Percentiles rank a stretch among this genome's conserved stretches.
phyloP scores from a whole-genome alignment of 2,329 filamentous ascomycete species.

The Scleromitrula shiraiana region DNA sequence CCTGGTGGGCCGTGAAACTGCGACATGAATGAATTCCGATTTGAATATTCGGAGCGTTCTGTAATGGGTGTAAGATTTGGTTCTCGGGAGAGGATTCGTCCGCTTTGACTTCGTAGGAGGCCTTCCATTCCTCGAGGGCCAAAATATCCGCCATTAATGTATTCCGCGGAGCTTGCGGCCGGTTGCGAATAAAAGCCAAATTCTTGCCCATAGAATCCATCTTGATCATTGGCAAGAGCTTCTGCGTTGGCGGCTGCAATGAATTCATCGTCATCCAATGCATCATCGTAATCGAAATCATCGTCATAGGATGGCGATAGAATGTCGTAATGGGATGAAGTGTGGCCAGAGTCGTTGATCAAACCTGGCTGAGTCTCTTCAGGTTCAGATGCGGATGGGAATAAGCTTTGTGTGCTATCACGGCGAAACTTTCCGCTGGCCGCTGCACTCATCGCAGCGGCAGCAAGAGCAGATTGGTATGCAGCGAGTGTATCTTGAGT shows the following conservation, averaged over 20 bases:
- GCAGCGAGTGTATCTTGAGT: slow-evolving; percentile 54
- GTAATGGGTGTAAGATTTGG: slow-evolving; percentile 95
- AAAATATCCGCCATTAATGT: slow-evolving; percentile 82
- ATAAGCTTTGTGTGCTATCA: slow-evolving; percentile 29
- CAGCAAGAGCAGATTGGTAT: slow-evolving; percentile 78
- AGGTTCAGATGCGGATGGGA: slow-evolving; percentile 18
- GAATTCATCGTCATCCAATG: slow-evolving; percentile 78
- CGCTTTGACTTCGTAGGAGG: slow-evolving; percentile 58
- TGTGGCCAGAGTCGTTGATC: slow-evolving; percentile 34
- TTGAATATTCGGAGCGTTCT: slow-evolving; percentile 91
- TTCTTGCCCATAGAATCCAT: slow-evolving; percentile 92
- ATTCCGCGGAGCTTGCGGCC: slow-evolving; percentile 36
- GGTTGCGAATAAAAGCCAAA: slow-evolving; percentile 87
- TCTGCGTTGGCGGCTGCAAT: slow-evolving; percentile 94
- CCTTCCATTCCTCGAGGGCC: slow-evolving; percentile 61
- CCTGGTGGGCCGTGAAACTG: slow-evolving; percentile 29
- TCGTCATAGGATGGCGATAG: slow-evolving; percentile 32
- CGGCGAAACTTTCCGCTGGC: slow-evolving; percentile 68
- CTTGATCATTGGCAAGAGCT: slow-evolving; percentile 82
- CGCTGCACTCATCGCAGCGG: slow-evolving; percentile 70
- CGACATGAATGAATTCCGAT: slow-evolving; percentile 74
- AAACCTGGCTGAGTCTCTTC: slow-evolving; percentile 31
- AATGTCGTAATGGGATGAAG: slow-evolving; percentile 28
- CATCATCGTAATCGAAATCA: slow-evolving; percentile 49
- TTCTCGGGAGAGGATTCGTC: slow-evolving; percentile 67